phyloP scores from a whole-genome alignment of 441 rosid genomes.

The Theobroma grandiflorum region DNA sequence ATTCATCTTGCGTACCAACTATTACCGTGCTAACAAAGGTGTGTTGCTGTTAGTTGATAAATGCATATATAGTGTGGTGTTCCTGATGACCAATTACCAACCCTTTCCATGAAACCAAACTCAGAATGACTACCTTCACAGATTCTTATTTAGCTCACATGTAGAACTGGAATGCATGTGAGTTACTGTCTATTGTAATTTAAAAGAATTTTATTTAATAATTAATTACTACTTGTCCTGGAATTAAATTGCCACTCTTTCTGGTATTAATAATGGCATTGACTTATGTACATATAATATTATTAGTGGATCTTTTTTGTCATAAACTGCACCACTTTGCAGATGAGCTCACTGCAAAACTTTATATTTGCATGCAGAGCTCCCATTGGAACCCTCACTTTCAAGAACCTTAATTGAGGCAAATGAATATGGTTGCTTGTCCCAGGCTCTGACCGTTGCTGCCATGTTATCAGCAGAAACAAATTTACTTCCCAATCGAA shows the following conservation, averaged over 20 bases:
- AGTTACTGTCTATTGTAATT: slow-evolving; percentile 1
- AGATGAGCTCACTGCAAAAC: slow-evolving; percentile 21
- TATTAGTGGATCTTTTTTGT: not conserved
- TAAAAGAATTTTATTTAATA: not conserved
- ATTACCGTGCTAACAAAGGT: slow-evolving; percentile 16
- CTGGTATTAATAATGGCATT: not conserved
- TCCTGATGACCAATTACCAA: not conserved
- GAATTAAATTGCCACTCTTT: not conserved
- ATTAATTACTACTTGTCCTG: not conserved
- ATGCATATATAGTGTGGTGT: slow-evolving; percentile 12
- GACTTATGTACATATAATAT: not conserved
- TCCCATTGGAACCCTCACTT: slow-evolving; percentile 96
- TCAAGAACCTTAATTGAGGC: slow-evolving; percentile 96
- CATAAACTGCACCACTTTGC: not conserved
- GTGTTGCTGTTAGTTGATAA: slow-evolving; percentile 7
- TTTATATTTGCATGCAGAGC: slow-evolving; percentile 62
- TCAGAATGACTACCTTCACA: not conserved
- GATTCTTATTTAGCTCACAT: slow-evolving; percentile 5
- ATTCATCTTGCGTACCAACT: slow-evolving; percentile 27
- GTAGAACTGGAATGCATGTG: not conserved
- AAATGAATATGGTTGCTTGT: slow-evolving; percentile 79
- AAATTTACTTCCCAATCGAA: slow-evolving; percentile 74
- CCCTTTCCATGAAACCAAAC: not conserved
- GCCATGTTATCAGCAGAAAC: slow-evolving; percentile 98
- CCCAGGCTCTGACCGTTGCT: slow-evolving; percentile 92